phyloP scores from a whole-genome alignment of 352 stramenopile species.

The Pythium aquatile region DNA sequence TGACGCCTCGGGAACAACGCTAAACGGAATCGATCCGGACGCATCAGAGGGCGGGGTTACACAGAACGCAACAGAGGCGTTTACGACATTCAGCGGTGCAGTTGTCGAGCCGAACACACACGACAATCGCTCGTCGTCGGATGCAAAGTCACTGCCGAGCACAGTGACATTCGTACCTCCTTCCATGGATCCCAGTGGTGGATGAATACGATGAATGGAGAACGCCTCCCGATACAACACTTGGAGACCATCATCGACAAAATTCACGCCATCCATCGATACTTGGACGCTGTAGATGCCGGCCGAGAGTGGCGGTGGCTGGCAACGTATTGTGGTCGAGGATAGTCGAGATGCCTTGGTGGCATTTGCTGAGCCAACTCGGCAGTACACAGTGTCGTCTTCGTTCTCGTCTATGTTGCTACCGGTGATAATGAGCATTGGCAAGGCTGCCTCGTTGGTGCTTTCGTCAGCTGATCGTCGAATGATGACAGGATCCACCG shows the following conservation, averaged over 20 bases:
- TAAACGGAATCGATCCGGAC: neutral
- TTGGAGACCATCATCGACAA: constrained; percentile 37
- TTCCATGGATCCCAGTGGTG: constrained; percentile 40
- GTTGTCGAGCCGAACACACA: constrained; percentile 17
- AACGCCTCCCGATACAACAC: constrained; percentile 46
- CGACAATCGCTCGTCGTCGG: constrained; percentile 18
- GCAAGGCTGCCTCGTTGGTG: neutral
- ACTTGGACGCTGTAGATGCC: constrained; percentile 46
- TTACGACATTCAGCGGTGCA: neutral
- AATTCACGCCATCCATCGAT: constrained; percentile 44
- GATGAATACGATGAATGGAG: constrained; percentile 34
- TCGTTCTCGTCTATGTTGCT: constrained; percentile 9
- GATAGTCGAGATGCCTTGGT: constrained; percentile 16
- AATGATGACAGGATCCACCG: constrained; percentile 15
- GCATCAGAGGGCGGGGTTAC: neutral
- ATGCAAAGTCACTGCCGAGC: constrained; percentile 4
- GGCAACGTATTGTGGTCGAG: constrained; percentile 5
- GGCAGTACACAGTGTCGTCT: constrained; percentile 14
- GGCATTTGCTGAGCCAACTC: constrained; percentile 12
- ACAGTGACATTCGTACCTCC: constrained; percentile 43
- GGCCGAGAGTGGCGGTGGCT: constrained; percentile 24
- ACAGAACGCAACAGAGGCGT: constrained; percentile 7
- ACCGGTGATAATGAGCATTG: constrained; percentile 10
- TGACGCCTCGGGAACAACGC: neutral
- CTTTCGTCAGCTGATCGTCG: neutral